phyloP scores from a whole-genome alignment of 1,139 yeast genomes.

The Wickerhamomyces sp. region DNA sequence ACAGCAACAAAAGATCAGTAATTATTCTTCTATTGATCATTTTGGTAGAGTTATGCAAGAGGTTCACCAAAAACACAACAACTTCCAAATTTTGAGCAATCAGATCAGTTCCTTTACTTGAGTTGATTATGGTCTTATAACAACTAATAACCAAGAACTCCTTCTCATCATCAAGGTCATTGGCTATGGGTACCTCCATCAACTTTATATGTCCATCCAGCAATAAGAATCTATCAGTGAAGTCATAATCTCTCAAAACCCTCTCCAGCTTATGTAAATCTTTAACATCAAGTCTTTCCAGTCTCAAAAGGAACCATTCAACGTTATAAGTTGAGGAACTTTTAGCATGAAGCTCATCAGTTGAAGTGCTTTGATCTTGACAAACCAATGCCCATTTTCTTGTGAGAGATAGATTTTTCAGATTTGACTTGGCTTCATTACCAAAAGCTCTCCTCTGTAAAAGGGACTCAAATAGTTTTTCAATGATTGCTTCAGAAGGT shows the following conservation, averaged over 20 bases:
- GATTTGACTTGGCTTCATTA: conserved; percentile 15
- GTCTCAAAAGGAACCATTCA: conserved; percentile 15
- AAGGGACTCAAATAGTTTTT: conserved; percentile 15
- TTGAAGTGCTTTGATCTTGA: conserved; percentile 15
- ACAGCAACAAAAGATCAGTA: conserved; percentile 54
- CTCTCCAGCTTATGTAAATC: conserved; percentile 23
- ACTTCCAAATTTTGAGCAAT: conserved; percentile 39
- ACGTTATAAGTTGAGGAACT: conserved; percentile 7
- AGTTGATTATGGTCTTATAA: conserved; percentile 43
- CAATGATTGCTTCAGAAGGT: conserved; percentile 21
- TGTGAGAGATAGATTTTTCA: conserved; percentile 10
- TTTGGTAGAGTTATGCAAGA: conserved; percentile 43
- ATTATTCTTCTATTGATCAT: conserved; percentile 62
- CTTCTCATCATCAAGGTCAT: conserved; percentile 32
- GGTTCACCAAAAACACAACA: conserved; percentile 39
- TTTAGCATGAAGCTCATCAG: background rate
- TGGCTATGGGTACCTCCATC: conserved; percentile 6
- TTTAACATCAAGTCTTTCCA: conserved; percentile 9
- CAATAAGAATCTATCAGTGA: conserved; percentile 15
- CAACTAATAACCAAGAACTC: conserved; percentile 49
- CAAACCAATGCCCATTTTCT: conserved; percentile 24
- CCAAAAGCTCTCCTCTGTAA: conserved; percentile 19
- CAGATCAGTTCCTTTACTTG: conserved; percentile 42
- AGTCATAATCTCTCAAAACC: conserved; percentile 18
- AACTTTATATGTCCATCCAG: conserved; percentile 19